A percentile compares a stretch with the other conserved stretches of the same genome.
Evolutionary conservation across 2,329 filamentous ascomycete species (phyloP).

Genomic region (Trichoderma asperellum): DNA sequence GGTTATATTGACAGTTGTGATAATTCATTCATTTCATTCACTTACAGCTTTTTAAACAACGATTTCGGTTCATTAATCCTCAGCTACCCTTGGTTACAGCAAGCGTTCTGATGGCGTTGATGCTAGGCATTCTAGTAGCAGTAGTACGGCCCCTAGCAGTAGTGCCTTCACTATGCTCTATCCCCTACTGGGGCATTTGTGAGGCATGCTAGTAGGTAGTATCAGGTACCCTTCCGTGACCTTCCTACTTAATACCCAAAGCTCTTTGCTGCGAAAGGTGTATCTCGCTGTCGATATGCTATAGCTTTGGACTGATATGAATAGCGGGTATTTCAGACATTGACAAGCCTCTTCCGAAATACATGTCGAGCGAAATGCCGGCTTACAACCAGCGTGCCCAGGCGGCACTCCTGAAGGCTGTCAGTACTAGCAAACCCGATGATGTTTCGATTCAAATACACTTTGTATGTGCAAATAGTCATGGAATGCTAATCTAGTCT

Average conservation of each 20-base stretch:
- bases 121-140: too few species aligned
- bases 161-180: too few species aligned
- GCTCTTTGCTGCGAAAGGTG: not conserved
- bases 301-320: constrained; percentile 1
- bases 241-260: not conserved
- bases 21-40: not conserved
- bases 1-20: not conserved
- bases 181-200: too few species aligned
- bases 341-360: not conserved
- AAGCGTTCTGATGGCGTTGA: too few species aligned
- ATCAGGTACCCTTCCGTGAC: not conserved
- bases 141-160: too few species aligned
- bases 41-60: too few species aligned
- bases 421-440: constrained; percentile 39
- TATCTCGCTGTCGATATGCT: not conserved
- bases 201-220: not conserved
- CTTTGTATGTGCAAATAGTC: constrained; percentile 1
- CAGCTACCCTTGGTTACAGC: too few species aligned
- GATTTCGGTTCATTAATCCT: too few species aligned
- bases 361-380: constrained; percentile 40
- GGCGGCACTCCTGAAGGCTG: constrained; percentile 61
- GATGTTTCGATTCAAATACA: not conserved
- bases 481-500: not conserved
- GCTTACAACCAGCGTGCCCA: constrained; percentile 50
- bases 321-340: not conserved